These are phyloP conservation scores for Pisolithus marmoratus DNA, from an alignment of 768 basidiomycete species.

Conservation along the genomic window DNA sequence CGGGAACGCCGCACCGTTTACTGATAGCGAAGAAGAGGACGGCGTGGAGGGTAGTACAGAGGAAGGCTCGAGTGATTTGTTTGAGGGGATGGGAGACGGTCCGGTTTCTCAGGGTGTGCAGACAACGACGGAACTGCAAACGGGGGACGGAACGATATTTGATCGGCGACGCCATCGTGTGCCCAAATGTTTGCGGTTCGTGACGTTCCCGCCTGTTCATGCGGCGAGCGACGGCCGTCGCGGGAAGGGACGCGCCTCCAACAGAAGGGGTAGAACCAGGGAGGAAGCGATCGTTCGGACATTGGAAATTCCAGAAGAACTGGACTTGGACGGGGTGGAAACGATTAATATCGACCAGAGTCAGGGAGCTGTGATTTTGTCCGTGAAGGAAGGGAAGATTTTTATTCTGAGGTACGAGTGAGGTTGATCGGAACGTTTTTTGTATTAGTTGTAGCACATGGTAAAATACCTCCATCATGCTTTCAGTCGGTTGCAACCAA, in stretches of 20 bases:
- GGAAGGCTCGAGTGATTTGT: slow-evolving; percentile 1
- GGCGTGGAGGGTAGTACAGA: slow-evolving; percentile 14
- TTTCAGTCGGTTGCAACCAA: too few relatives aligned
- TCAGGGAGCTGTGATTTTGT: slow-evolving; percentile 68
- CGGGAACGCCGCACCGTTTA: slow-evolving; percentile 18
- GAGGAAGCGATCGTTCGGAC: slow-evolving; percentile 50
- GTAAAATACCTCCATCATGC: too few relatives aligned
- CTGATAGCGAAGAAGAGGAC: slow-evolving; percentile 26
- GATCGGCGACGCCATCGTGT: slow-evolving; percentile 25
- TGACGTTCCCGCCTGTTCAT: slow-evolving; percentile 56
- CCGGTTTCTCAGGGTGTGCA: slow-evolving; percentile 1
- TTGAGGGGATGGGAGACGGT: slow-evolving; percentile 5
- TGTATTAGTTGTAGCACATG: background rate
- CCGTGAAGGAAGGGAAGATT: slow-evolving; percentile 61
- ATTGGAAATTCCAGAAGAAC: slow-evolving; percentile 56
- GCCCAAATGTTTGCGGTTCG: slow-evolving; percentile 57
- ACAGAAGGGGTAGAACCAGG: slow-evolving; percentile 4
- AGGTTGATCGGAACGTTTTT: slow-evolving; percentile 2
- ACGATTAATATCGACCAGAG: slow-evolving; percentile 76
- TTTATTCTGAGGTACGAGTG: slow-evolving; percentile 66
- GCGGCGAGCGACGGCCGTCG: slow-evolving; percentile 14
- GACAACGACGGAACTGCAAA: slow-evolving; percentile 10
- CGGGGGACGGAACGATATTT: slow-evolving; percentile 13
- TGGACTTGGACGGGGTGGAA: slow-evolving; percentile 61
- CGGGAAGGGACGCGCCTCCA: slow-evolving; percentile 11